Base-by-base conservation (phyloP, 345 rosid species). In the Rhizophora mangle region DNA sequence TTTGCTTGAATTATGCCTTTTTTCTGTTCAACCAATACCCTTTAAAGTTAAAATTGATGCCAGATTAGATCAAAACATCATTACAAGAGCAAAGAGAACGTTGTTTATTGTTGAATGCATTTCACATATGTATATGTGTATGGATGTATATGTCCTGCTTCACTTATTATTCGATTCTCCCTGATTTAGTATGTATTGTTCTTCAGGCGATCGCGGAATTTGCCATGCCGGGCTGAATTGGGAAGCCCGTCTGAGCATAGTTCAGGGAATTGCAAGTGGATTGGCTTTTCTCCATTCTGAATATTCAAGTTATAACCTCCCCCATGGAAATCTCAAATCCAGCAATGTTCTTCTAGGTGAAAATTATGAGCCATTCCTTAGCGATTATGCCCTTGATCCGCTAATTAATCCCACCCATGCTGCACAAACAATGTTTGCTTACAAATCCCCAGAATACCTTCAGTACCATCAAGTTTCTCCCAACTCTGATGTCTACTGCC, bases 261-360 rank as follows among this genome's bases (percentile, higher is more conserved):
- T 76, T 26, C 67, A 71, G 52, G 80, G 80, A 51, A 71, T 76
- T 7, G 75, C 80, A 57, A 63, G 51, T 39, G 80, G 76, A 19
- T 62, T 76, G 26, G 36, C 53, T 34, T 71, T 54, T 51, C 68
- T 76, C 20, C 69, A 71, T 32, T 5, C 64, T 15, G 72, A 76
- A 15, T 67, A 71, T 21, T 34, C 63, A 20, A 47, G n/a, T 37
- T 66, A 71, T 5, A 63, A 66, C 24, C 72, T 76, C 21, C 80
- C 80, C 2, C 80, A 76, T 34, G 80, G 80, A 34, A 76, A 76
- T 68, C 72, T 76, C 46, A 76, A 76, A 60, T 76, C 80, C 24
- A 76, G 80, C 80, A 76, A 76, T 63, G 76, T 76, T 56, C 47
- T 76, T 34, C 20, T 76, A 5, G 30, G 11, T 7, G 55, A 67